Percentiles rank a stretch among this genome's conserved stretches.
These are phyloP conservation scores for Boletus mariae DNA, from an alignment of 1,284 basidiomycete genomes.

Conservation along the genomic window DNA sequence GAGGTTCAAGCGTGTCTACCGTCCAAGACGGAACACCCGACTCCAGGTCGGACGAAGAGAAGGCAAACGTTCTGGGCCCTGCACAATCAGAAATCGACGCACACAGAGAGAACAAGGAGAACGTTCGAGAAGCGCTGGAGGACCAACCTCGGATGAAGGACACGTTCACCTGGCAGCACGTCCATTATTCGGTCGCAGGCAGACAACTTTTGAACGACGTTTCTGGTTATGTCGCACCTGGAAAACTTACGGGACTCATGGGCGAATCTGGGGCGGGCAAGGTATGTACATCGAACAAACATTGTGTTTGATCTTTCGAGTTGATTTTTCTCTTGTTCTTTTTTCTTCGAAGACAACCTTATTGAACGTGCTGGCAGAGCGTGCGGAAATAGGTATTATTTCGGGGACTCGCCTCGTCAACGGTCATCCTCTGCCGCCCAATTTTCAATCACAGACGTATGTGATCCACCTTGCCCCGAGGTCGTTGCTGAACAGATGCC, in stretches of 20 bases:
- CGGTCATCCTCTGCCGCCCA: conserved; percentile 63
- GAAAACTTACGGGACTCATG: conserved; percentile 75
- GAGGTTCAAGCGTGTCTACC: conserved; percentile 27
- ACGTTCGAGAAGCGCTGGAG: too few relatives aligned
- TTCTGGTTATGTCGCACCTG: conserved; percentile 79
- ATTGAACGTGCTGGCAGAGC: conserved; percentile 80
- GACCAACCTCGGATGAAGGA: too few relatives aligned
- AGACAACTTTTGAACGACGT: conserved; percentile 72
- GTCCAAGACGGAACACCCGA: conserved; percentile 2
- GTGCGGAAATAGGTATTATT: conserved; percentile 78
- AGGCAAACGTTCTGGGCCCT: conserved; percentile 17
- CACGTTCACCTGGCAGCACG: conserved; percentile 62
- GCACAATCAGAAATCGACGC: conserved; percentile 31
- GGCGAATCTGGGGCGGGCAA: conserved; percentile 80
- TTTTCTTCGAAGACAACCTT: conserved; percentile 58
- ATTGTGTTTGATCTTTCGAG: too few relatives aligned
- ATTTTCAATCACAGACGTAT: conserved; percentile 72
- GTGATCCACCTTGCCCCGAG: conserved; percentile 8
- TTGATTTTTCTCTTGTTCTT: conserved; percentile 10
- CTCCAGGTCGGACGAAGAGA: conserved; percentile 24
- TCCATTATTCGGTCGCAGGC: conserved; percentile 59
- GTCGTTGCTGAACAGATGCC: not conserved
- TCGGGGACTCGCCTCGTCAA: conserved; percentile 77
- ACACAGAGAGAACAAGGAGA: conserved; percentile 7
- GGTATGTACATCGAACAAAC: conserved; percentile 34